Evolutionary conservation across 768 basidiomycete genomes (phyloP).

Genomic region (Termitomyces sp.): DNA sequence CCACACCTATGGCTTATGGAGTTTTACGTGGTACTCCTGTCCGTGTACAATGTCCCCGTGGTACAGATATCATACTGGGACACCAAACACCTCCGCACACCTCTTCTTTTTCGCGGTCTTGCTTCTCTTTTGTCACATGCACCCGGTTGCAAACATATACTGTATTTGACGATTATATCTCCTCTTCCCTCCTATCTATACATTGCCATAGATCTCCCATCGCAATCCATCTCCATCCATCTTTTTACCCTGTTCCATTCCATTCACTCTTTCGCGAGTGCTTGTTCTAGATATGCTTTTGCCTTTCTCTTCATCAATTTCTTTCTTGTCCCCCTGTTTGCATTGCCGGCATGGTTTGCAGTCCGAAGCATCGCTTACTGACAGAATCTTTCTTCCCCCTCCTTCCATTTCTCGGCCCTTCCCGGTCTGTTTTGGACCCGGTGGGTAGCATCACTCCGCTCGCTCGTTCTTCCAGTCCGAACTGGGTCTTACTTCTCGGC

Average conservation of each 20-base stretch:
- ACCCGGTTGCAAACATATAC: neutral
- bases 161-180: neutral
- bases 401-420: constrained; percentile 10
- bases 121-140: neutral
- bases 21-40: neutral
- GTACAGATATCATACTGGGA: neutral
- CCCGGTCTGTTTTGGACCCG: constrained; percentile 5
- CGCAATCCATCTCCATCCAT: constrained; percentile 4
- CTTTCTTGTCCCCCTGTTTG: neutral
- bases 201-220: neutral
- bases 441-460: constrained; percentile 29
- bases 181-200: neutral
- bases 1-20: neutral
- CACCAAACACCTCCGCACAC: neutral
- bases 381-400: constrained; percentile 13
- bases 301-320: neutral
- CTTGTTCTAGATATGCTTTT: neutral
- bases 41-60: neutral
- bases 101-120: neutral
- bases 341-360: neutral
- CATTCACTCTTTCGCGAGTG: neutral
- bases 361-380: constrained; percentile 5
- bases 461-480: neutral
- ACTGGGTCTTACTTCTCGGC: neutral
- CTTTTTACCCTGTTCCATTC: neutral